Conservation (phyloP, 148 eudicot genomes). For the Diospyros lotus region DNA sequence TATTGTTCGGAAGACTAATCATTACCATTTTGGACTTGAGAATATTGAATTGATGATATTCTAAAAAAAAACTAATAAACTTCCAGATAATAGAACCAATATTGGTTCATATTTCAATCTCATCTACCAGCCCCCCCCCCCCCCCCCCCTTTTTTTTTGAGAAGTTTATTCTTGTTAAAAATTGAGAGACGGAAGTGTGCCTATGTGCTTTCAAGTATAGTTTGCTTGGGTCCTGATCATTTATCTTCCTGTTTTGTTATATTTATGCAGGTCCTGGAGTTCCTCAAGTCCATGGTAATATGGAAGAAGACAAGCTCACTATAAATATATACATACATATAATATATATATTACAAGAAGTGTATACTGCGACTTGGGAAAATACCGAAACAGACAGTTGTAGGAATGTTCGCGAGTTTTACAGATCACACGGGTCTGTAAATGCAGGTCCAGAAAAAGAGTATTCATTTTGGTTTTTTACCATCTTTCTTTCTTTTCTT, state of each 20-base stretch:
- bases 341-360: neutral
- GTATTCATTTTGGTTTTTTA: too few relatives aligned
- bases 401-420: neutral
- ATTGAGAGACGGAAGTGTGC: too few relatives aligned
- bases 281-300: conserved; percentile 54
- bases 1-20: neutral
- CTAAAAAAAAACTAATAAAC: neutral
- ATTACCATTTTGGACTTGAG: neutral
- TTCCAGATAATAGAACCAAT: neutral
- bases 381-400: neutral
- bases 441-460: neutral
- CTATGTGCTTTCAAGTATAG: too few relatives aligned
- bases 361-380: neutral
- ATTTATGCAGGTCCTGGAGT: conserved; percentile 71
- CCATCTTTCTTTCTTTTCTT: neutral
- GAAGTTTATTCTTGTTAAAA: too few relatives aligned
- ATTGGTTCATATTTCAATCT: too few relatives aligned
- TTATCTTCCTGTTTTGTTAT: neutral
- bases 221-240: neutral
- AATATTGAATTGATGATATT: neutral
- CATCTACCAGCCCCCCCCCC: too few relatives aligned
- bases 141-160: too few relatives aligned
- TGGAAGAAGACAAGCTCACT: conserved; percentile 47
- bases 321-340: conserved; percentile 8
- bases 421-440: neutral